A percentile compares a stretch with the other conserved stretches of the same genome.
These are phyloP conservation scores for Cicer arietinum DNA, from an alignment of 306 rosid species.

Conservation along the genomic window DNA sequence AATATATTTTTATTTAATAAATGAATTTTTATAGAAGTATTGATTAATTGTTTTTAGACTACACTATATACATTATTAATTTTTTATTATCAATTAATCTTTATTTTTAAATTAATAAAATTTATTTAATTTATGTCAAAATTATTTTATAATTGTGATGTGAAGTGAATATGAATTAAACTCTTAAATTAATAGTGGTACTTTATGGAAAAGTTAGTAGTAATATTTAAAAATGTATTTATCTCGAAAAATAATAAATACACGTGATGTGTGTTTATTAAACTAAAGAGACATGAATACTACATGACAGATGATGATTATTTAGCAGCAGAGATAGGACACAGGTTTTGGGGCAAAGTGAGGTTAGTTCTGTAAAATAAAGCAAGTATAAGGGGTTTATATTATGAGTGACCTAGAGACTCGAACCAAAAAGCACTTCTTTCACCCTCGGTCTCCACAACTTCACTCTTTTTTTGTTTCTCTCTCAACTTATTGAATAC, in stretches of 20 bases:
- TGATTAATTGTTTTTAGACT: no score
- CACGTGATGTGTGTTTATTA: not conserved
- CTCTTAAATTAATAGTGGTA: no score
- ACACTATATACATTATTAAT: no score
- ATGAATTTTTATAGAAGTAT: no score
- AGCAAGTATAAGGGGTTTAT: constrained; percentile 35
- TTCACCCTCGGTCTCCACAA: constrained; percentile 41
- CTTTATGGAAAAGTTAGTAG: no score
- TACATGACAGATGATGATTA: not conserved
- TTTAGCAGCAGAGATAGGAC: not conserved
- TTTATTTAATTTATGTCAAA: no score
- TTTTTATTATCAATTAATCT: no score
- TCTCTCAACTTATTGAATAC: no score
- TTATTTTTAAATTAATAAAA: no score
- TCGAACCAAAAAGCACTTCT: constrained; percentile 20
- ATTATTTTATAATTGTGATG: no score
- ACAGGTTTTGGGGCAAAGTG: not conserved
- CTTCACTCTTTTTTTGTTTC: not conserved
- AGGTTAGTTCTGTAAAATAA: constrained; percentile 42
- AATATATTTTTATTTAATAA: no score
- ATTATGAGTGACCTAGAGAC: constrained; percentile 33
- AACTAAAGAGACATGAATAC: not conserved
- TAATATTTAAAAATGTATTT: not conserved
- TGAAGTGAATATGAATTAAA: no score
- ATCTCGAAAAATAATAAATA: not conserved